Base-by-base conservation (phyloP, 257 asterid genomes). In the Fraxinus quadrangulata region DNA sequence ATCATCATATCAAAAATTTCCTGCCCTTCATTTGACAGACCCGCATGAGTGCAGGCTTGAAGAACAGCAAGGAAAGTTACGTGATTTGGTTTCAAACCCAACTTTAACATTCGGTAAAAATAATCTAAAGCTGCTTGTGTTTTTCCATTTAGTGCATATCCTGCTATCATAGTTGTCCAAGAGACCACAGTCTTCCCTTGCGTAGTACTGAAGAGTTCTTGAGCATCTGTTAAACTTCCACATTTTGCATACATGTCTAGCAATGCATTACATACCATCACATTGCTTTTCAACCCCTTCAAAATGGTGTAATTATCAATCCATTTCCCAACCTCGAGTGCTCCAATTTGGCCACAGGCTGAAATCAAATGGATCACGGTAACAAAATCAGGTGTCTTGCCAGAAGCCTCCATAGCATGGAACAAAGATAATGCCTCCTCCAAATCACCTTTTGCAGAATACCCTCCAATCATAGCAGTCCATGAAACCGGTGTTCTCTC, bases 171-270 rank as follows among this genome's bases (percentile, higher is more conserved):
- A 75, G 90, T 80, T 9, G 96, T 94, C 96, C 96, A 92, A 37
- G 96, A 90, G 68, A 94, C 85, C 2, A 88, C 69, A 0, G 87
- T 85, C 79, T 76, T 89, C 63, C 73, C 82, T 0, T 42, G 56
- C 89, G 88, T 90, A 0, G 83, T 16, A 65, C n/a, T 33, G 72
- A 94, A 92, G 51, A 92, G 90, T 69, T 66, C 61, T 45, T 81
- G 84, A 75, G 96, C 96, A 54, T 85, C 81, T 54, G 65, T 89
- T 73, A 86, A 26, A 84, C 83, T 89, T 31, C 99, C 99, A 78
- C 98, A 93, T 77, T 93, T 95, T 12, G 97, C 98, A 34, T 93
- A 95, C 99, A 95, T 91, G 84, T 91, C 96, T 66, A 95, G 86
- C 77, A 91, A 81, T 63, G 97, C 84, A 56, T 95, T 95, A 51